Evolutionary conservation across 768 basidiomycete species (phyloP).

Genomic region (Kwoniella dejecticola): DNA sequence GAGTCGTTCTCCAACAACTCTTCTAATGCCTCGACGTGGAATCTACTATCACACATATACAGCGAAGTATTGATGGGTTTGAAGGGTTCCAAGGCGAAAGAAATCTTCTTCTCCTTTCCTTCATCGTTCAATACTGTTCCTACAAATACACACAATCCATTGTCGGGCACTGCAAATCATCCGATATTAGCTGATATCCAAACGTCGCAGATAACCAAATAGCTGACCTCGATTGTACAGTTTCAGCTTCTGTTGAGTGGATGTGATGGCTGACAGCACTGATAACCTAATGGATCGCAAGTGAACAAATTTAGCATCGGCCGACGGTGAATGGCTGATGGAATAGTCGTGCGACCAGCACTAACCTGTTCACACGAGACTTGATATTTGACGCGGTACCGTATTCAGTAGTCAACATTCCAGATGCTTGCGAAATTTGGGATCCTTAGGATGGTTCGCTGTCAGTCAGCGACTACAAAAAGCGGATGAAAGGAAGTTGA

Average conservation of each 20-base stretch:
- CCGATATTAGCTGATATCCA: slow-evolving; percentile 6
- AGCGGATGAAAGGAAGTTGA: not conserved
- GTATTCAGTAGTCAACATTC: slow-evolving; percentile 97
- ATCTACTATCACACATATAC: slow-evolving; percentile 85
- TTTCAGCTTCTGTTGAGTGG: slow-evolving; percentile 95
- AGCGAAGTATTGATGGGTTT: slow-evolving; percentile 99
- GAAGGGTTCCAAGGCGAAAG: slow-evolving; percentile 97
- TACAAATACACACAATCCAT: slow-evolving; percentile 95
- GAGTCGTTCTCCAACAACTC: slow-evolving; percentile 96
- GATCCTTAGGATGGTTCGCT: slow-evolving; percentile 39
- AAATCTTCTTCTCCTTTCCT: slow-evolving; percentile 99
- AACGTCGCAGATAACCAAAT: not conserved
- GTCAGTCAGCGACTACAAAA: not conserved
- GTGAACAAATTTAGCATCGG: not conserved
- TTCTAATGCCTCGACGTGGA: slow-evolving; percentile 95
- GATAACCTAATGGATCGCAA: slow-evolving; percentile 67
- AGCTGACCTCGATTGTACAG: slow-evolving; percentile 72
- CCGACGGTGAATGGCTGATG: not conserved
- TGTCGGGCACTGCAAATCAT: slow-evolving; percentile 70
- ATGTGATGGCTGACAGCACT: slow-evolving; percentile 95
- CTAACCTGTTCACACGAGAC: slow-evolving; percentile 64
- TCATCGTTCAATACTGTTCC: slow-evolving; percentile 97
- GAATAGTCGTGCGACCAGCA: not conserved
- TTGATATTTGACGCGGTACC: slow-evolving; percentile 99
- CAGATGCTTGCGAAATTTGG: slow-evolving; percentile 90